Base-by-base conservation (phyloP, 2,329 filamentous ascomycete species). In the Ophiostoma angusticollis region DNA sequence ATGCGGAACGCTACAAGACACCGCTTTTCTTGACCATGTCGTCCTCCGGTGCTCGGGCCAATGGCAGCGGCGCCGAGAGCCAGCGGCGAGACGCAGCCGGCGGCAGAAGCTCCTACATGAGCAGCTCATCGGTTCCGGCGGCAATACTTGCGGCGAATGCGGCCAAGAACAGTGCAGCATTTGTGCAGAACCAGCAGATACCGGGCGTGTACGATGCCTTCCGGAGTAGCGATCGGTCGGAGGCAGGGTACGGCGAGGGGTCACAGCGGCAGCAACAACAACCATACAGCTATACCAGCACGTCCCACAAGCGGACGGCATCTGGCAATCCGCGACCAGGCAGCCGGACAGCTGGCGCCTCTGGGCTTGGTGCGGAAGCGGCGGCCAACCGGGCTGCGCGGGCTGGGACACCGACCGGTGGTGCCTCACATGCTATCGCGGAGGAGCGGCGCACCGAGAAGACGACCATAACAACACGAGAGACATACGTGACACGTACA, bases 381-480 rank as follows among this genome's bases (percentile, higher is more conserved):
- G 39, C 39, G 1, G 18, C 34, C 3, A 36, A 19, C 18, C 31
- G 35, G 32, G 33, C 29, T 9, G 36, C 37, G 7, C 31, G 35
- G 17, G 14, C 31, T 12, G 43, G 43, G 9, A 47, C 46, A 12
- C 31, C 47, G 13, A 40, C 28, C 2, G 32, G 40, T 6, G 19
- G 42, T 13, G 11, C 31, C 17, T n/a, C 24, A 6, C 32, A 40
- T 22, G n/a, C n/a, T n/a, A 17, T 38, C 23, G 57, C 60, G 41
- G 69, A 74, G 45, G 68, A 74, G 53, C 60, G 72, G 45, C 63
- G 70, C 51, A 75, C 68, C 7, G 75, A 79, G 56, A 65, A 62
- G 38, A 47, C 49, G 52, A 53, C 66, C 50, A 53, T 73, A 39
- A 66, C 78, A 43, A 77, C 74, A 17, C 63, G 72, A 41, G 80